Conservation (phyloP, 352 stramenopile genomes). For the Globisporangium echinulatum region DNA sequence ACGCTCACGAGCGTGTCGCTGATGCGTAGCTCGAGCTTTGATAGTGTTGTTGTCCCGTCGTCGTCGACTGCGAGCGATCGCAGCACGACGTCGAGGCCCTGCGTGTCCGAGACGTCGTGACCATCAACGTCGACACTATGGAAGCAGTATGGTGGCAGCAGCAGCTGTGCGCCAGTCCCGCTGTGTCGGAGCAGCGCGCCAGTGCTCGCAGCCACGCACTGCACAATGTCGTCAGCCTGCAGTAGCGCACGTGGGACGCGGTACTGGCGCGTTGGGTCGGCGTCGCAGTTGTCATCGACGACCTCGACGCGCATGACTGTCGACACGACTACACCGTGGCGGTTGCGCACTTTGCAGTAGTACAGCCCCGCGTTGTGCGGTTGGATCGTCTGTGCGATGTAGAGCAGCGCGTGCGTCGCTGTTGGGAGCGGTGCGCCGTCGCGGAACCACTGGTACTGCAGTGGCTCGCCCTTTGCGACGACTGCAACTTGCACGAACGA, state of each 20-base stretch:
- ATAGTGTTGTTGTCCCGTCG: background rate
- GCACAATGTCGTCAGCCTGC: constrained; percentile 14
- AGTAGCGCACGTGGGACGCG: constrained; percentile 22
- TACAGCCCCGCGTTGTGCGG: constrained; percentile 52
- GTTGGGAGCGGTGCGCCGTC: constrained; percentile 23
- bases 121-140: constrained; percentile 30
- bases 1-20: constrained; percentile 36
- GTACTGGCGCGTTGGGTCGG: constrained; percentile 37
- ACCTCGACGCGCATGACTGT: constrained; percentile 33
- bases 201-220: constrained; percentile 27
- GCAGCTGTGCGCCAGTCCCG: constrained; percentile 22
- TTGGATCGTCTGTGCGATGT: constrained; percentile 46
- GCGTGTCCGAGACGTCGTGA: constrained; percentile 36
- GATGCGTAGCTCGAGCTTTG: constrained; percentile 10
- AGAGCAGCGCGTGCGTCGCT: constrained; percentile 39
- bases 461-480: constrained; percentile 54
- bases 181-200: constrained; percentile 29
- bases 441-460: constrained; percentile 61
- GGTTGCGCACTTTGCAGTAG: constrained; percentile 54
- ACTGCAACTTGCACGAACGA: constrained; percentile 44
- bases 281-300: constrained; percentile 31
- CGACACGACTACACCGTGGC: constrained; percentile 27
- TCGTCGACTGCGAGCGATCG: background rate
- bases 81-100: constrained; percentile 47
- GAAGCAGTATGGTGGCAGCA: constrained; percentile 51